Percentiles rank a stretch among this genome's conserved stretches.
Evolutionary conservation across 2,329 filamentous ascomycete genomes (phyloP).

Genomic region (Xenoacremonium recifei): DNA sequence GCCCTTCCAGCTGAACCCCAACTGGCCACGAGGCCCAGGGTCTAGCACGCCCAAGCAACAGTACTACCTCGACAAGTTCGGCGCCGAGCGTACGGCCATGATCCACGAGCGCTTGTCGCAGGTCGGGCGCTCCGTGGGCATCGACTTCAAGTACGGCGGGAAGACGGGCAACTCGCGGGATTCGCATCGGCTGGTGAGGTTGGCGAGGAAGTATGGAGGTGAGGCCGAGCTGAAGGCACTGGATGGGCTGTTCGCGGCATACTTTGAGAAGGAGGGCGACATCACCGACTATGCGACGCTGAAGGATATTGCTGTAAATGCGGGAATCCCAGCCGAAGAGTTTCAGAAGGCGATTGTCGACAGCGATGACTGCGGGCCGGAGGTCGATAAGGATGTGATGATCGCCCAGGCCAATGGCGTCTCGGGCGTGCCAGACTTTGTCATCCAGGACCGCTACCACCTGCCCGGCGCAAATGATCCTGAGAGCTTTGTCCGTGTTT

Average conservation of each 20-base stretch:
- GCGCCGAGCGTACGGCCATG: conserved; percentile 53
- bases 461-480: conserved; percentile 69
- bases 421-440: conserved; percentile 70
- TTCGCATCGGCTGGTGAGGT: conserved; percentile 62
- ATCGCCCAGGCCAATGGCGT: conserved; percentile 38
- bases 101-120: conserved; percentile 28
- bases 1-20: conserved; percentile 44
- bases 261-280: conserved; percentile 44
- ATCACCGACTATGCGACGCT: conserved; percentile 41
- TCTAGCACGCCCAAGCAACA: conserved; percentile 35
- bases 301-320: conserved; percentile 28
- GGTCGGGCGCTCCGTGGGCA: conserved; percentile 35
- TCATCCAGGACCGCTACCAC: conserved; percentile 65
- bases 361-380: conserved; percentile 47
- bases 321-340: conserved; percentile 46
- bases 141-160: conserved; percentile 58
- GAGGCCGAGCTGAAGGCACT: conserved; percentile 58
- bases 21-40: conserved; percentile 27
- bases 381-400: conserved; percentile 31
- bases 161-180: conserved; percentile 75
- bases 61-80: conserved; percentile 53
- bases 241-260: conserved; percentile 39
- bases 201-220: conserved; percentile 47
- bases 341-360: conserved; percentile 37
- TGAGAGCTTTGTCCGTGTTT: conserved; percentile 62